Conservation (phyloP, 208 protist species). For the Trypanosoma rangeli region DNA sequence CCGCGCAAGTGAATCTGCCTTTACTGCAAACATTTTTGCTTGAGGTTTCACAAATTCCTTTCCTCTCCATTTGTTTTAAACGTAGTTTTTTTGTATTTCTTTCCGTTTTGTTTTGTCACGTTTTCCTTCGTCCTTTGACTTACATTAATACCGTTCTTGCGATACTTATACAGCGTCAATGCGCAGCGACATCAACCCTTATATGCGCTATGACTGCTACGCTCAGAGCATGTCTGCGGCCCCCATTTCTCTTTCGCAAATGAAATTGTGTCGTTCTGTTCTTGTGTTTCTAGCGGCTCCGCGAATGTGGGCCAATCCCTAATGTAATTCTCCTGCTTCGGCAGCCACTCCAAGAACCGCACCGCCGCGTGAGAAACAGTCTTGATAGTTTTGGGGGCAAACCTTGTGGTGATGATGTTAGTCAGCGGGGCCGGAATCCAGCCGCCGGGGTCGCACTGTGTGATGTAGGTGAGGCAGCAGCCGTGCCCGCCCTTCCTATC, state of each 20-base stretch:
- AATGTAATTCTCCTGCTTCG: slow-evolving; percentile 57
- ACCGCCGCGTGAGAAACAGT: slow-evolving; percentile 44
- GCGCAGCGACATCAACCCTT: too few species aligned
- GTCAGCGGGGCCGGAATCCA: slow-evolving; percentile 80
- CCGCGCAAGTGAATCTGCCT: too few species aligned
- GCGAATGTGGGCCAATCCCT: slow-evolving; percentile 51
- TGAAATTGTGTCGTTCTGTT: slow-evolving; percentile 55
- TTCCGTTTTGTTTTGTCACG: too few species aligned
- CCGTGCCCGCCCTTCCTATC: slow-evolving; percentile 46
- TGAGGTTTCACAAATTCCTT: too few species aligned
- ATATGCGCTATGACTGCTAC: background rate
- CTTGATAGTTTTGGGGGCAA: slow-evolving; percentile 72
- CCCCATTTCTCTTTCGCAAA: slow-evolving; percentile 54
- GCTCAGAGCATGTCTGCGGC: slow-evolving; percentile 15
- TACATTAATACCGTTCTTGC: too few species aligned
- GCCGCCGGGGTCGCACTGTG: slow-evolving; percentile 76
- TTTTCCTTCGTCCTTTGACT: too few species aligned
- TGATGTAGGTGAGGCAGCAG: slow-evolving; percentile 80
- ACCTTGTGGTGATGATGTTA: slow-evolving; percentile 82
- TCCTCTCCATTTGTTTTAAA: too few species aligned
- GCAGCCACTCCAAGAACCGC: slow-evolving; percentile 63
- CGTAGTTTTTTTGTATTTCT: too few species aligned
- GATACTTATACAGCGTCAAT: too few species aligned
- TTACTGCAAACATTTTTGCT: too few species aligned
- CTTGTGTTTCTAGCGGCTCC: slow-evolving; percentile 26